Evolutionary conservation across 306 rosid species (phyloP).

Genomic region (Glycine soja): DNA sequence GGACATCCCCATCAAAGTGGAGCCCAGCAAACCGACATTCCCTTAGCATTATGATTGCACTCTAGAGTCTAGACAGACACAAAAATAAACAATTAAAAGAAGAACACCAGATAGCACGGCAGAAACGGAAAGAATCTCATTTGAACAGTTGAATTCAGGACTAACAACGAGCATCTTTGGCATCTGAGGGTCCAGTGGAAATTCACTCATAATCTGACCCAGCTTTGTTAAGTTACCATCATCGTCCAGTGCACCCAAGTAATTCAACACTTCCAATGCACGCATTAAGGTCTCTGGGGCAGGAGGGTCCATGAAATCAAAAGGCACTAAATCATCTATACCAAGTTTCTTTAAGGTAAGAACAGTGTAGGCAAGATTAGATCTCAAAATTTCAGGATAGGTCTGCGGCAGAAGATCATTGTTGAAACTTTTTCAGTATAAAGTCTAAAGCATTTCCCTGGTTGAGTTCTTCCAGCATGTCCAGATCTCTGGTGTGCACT

Average conservation of each 20-base stretch:
- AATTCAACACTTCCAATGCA: constrained; percentile 92
- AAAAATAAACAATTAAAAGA: constrained; percentile 18
- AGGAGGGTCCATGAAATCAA: constrained; percentile 98
- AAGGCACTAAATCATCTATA: constrained; percentile 94
- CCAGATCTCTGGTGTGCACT: constrained; percentile 99
- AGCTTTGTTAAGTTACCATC: constrained; percentile 91
- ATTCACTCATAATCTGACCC: constrained; percentile 94
- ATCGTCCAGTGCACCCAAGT: constrained; percentile 96
- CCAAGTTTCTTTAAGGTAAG: constrained; percentile 93
- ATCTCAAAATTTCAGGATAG: constrained; percentile 90
- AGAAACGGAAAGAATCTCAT: constrained; percentile 86
- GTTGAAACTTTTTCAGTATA: constrained; percentile 87
- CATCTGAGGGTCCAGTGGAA: constrained; percentile 99
- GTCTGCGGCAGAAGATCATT: constrained; percentile 95
- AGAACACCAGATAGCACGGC: constrained; percentile 96
- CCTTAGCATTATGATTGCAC: constrained; percentile 43
- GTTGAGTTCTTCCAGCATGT: constrained; percentile 98
- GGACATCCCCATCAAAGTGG: constrained; percentile 51
- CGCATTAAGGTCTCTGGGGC: constrained; percentile 99
- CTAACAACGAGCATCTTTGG: constrained; percentile 97
- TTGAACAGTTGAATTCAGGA: constrained; percentile 93
- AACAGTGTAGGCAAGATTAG: constrained; percentile 95
- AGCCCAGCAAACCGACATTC: constrained; percentile 53
- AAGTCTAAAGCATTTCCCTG: constrained; percentile 94
- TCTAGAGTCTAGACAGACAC: constrained; percentile 48